A percentile compares a stretch with the other conserved stretches of the same genome.
Conservation (phyloP, 2,329 filamentous ascomycete species). For the Beauveria sp. region DNA sequence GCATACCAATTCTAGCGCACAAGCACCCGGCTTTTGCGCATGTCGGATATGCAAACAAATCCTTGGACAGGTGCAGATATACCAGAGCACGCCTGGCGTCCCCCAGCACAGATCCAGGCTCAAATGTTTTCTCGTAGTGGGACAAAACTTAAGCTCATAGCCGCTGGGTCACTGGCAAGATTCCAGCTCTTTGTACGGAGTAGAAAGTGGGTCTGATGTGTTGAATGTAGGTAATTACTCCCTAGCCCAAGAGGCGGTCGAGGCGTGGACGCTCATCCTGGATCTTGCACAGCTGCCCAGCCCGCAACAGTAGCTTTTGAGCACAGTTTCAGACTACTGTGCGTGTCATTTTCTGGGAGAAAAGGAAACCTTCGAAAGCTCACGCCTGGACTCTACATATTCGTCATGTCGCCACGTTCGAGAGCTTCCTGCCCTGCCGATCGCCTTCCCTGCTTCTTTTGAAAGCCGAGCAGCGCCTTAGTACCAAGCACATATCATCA, state of each 20-base stretch:
- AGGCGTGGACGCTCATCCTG: neutral
- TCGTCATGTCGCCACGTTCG: neutral
- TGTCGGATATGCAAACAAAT: no score
- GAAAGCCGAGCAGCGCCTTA: neutral
- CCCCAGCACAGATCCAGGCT: no score
- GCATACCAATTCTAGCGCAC: neutral
- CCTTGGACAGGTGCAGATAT: no score
- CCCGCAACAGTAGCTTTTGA: neutral
- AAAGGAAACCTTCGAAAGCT: neutral
- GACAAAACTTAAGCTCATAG: neutral
- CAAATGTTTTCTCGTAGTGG: neutral
- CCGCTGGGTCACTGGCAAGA: neutral
- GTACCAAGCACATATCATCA: neutral
- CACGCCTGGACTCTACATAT: neutral
- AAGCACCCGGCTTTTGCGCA: neutral
- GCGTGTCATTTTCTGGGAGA: neutral
- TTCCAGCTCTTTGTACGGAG: neutral
- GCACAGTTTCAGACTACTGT: neutral
- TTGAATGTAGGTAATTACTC: neutral
- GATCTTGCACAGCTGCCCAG: neutral
- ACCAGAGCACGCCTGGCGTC: no score
- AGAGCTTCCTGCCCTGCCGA: neutral
- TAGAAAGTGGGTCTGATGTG: constrained; percentile 5
- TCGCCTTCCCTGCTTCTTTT: neutral
- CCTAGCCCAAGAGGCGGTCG: neutral